Evolutionary conservation across 495 filamentous ascomycete species (phyloP).

Genomic region (Xylaria castorea): DNA sequence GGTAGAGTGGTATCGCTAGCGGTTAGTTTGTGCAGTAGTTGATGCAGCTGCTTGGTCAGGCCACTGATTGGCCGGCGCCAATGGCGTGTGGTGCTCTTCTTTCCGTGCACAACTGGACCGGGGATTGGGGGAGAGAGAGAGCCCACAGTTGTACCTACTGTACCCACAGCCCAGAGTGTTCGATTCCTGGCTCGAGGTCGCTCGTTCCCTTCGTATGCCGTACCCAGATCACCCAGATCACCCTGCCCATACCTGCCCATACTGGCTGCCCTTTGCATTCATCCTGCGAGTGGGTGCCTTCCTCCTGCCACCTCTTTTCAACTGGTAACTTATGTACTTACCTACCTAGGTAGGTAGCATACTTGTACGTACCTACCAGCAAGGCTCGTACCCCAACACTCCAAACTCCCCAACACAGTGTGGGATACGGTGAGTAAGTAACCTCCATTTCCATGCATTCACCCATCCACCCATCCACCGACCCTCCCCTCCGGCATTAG

Average conservation of each 20-base stretch:
- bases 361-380: too few relatives aligned
- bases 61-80: constrained; percentile 14
- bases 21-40: constrained; percentile 19
- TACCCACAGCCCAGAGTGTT: constrained; percentile 14
- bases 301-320: constrained; percentile 4
- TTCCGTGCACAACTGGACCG: neutral
- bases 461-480: constrained; percentile 12
- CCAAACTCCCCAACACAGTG: constrained; percentile 2
- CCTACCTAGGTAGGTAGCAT: too few relatives aligned
- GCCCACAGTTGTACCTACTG: constrained; percentile 8
- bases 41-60: constrained; percentile 9
- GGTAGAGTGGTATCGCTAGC: constrained; percentile 26
- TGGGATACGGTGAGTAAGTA: neutral
- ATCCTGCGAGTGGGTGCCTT: neutral
- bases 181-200: constrained; percentile 8
- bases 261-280: neutral
- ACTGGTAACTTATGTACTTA: too few relatives aligned
- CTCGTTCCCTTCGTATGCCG: constrained; percentile 7
- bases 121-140: neutral
- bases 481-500: constrained; percentile 25
- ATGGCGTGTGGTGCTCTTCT: constrained; percentile 21
- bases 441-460: constrained; percentile 25
- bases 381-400: constrained; percentile 1
- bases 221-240: neutral
- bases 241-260: too few relatives aligned